Percentiles rank a stretch among this genome's conserved stretches.
phyloP scores from a whole-genome alignment of 1,284 basidiomycete genomes.

The Omphalotus olearius region DNA sequence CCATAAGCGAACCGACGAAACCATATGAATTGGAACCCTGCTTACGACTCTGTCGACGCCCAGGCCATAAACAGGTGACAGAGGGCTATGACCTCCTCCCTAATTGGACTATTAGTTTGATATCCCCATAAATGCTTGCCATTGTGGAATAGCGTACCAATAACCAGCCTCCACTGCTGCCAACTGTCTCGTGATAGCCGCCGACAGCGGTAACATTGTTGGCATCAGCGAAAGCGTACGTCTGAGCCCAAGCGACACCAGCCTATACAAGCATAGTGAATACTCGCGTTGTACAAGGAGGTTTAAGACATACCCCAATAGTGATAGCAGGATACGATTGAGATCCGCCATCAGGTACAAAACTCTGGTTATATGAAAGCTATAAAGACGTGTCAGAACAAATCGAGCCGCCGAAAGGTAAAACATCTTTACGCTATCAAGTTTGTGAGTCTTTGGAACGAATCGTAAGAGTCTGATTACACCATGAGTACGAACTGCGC shows the following conservation, averaged over 20 bases:
- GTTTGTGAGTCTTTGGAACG: no score
- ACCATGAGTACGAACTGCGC: no score
- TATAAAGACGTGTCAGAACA: not conserved
- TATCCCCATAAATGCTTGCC: no score
- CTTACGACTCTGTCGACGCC: slow-evolving; percentile 36
- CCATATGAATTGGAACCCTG: not conserved
- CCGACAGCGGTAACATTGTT: slow-evolving; percentile 28
- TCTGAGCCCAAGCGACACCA: slow-evolving; percentile 21
- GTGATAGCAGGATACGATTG: slow-evolving; percentile 17
- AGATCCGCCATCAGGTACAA: slow-evolving; percentile 14
- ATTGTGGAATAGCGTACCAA: slow-evolving; percentile 10
- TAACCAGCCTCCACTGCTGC: slow-evolving; percentile 24
- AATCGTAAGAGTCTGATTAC: no score
- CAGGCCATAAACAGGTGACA: slow-evolving; percentile 31
- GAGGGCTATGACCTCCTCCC: slow-evolving; percentile 41
- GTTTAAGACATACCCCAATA: slow-evolving; percentile 16
- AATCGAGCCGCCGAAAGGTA: no score
- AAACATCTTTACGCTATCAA: no score
- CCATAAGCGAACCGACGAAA: no score
- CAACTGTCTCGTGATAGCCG: slow-evolving; percentile 23
- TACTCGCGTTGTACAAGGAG: not conserved
- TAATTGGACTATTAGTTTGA: slow-evolving; percentile 16
- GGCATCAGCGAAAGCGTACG: slow-evolving; percentile 25
- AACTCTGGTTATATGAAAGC: slow-evolving; percentile 10
- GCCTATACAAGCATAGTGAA: slow-evolving; percentile 15